Evolutionary conservation across 148 eudicot genomes (phyloP), one percentile per base, ranked within the genome.

Genomic region (Diospyros lotus): DNA sequence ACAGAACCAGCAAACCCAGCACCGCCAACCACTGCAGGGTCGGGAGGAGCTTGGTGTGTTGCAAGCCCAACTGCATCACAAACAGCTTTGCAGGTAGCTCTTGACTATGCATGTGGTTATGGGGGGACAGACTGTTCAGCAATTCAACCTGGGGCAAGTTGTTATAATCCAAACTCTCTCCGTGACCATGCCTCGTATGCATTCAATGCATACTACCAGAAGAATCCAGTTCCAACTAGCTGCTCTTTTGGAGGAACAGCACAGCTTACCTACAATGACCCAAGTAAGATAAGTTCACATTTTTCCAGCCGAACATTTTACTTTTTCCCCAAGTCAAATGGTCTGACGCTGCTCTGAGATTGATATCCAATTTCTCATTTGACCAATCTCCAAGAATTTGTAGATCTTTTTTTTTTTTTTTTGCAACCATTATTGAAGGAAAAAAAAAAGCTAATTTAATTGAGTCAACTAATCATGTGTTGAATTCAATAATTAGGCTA

Each of bases 21-120:
- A 8, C 64, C 86, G 43, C 66, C 80, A 43, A 61, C 85, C 5
- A 75, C 88, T 9, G 62, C 90, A 45, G 67, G 90, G 63, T 68
- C 78, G 3, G 86, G 97, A 1, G 97, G 98, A 28, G 50, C 91
- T 28, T 94, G 98, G 98, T 94, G 98, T 72, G 82, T 90, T 6
- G 98, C 97, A 64, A 92, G 82, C 70, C 82, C 88, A n/a, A 68
- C 84, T 71, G 94, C 98, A 58, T 89, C 96, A 11, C 75, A 84
- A 62, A 92, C 93, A 58, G 92, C 91, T 59, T 75, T 95, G 73
- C 98, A 95, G 73, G 97, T 92, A 52, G 98, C 94, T 66, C 80
- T 95, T 75, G 98, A 95, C 74, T 95, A 95, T 75, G 97, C 98
- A 4, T 95, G 97, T 77, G 98, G 98, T 38, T 92, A 87, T 80